Conservation (phyloP, 805 yeast genomes). For the Ogataea populi-albae region DNA sequence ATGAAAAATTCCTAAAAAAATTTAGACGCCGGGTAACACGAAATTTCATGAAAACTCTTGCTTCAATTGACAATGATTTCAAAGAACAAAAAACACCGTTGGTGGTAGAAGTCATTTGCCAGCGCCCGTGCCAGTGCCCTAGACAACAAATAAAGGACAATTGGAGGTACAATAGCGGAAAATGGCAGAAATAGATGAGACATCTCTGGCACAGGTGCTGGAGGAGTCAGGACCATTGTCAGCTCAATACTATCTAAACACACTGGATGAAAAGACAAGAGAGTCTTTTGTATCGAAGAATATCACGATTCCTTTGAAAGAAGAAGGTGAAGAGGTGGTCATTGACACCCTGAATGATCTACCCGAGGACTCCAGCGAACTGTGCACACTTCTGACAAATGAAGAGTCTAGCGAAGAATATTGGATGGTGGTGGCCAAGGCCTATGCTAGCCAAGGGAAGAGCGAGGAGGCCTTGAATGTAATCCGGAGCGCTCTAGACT, state of each 20-base stretch:
- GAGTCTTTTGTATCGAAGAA: conserved; percentile 26
- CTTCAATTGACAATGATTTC: no score
- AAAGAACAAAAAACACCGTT: no score
- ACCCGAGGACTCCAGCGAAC: conserved; percentile 86
- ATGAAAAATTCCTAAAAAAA: no score
- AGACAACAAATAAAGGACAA: no score
- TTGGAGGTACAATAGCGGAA: no score
- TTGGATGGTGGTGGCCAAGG: conserved; percentile 83
- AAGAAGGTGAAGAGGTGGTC: conserved; percentile 80
- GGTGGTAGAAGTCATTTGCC: no score
- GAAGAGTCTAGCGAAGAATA: conserved; percentile 73
- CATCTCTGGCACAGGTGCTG: conserved; percentile 2
- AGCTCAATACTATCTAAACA: conserved; percentile 25
- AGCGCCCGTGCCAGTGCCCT: no score
- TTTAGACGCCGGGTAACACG: no score
- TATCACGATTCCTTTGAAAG: conserved; percentile 62
- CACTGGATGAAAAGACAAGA: conserved; percentile 19
- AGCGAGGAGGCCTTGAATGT: conserved; percentile 62
- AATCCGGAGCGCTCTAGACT: conserved; percentile 54
- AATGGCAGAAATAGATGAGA: conserved; percentile 14
- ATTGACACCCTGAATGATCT: conserved; percentile 77
- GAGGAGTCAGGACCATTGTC: conserved; percentile 24
- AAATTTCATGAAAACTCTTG: no score
- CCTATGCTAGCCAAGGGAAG: conserved; percentile 64
- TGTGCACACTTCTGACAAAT: conserved; percentile 71